Percentiles rank a stretch among this genome's conserved stretches.
Evolutionary conservation across 305 asterid species (phyloP).

Genomic region (Coffea humblotiana): DNA sequence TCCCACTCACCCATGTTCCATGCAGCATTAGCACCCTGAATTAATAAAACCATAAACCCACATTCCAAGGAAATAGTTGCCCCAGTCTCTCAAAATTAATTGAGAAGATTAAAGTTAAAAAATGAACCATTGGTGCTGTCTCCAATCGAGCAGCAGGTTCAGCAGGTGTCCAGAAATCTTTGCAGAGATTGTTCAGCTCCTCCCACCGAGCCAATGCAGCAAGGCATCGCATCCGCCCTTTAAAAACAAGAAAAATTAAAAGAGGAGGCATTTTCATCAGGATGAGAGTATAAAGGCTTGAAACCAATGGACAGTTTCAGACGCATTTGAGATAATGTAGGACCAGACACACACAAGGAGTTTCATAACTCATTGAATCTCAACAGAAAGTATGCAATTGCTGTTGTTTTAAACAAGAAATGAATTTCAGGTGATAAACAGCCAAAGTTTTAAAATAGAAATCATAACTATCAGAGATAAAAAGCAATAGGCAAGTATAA

Average conservation of each 20-base stretch:
- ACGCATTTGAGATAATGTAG: not conserved
- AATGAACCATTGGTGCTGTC: conserved; percentile 96
- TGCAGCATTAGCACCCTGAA: conserved; percentile 97
- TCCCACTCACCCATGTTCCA: conserved; percentile 99
- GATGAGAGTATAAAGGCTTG: not conserved
- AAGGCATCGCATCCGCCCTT: conserved; percentile 99
- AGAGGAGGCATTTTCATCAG: not conserved
- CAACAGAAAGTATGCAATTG: not conserved
- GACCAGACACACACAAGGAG: not conserved
- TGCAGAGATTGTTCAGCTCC: conserved; percentile 97
- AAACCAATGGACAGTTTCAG: not conserved
- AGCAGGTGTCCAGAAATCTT: conserved; percentile 98
- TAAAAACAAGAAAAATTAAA: conserved; percentile 22
- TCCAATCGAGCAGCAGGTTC: conserved; percentile 97
- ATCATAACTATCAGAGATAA: not conserved
- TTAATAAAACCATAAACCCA: conserved; percentile 23
- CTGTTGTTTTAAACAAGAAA: not conserved
- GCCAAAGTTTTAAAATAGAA: not conserved
- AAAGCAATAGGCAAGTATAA: not conserved
- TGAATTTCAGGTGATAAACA: not conserved
- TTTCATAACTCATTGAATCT: not conserved
- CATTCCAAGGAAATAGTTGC: conserved; percentile 16
- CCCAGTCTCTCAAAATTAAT: conserved; percentile 8
- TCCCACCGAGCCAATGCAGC: conserved; percentile 99
- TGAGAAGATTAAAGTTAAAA: conserved; percentile 6